phyloP scores from a whole-genome alignment of 1,139 yeast genomes.

The Sugiyamaella grinbergsii region DNA sequence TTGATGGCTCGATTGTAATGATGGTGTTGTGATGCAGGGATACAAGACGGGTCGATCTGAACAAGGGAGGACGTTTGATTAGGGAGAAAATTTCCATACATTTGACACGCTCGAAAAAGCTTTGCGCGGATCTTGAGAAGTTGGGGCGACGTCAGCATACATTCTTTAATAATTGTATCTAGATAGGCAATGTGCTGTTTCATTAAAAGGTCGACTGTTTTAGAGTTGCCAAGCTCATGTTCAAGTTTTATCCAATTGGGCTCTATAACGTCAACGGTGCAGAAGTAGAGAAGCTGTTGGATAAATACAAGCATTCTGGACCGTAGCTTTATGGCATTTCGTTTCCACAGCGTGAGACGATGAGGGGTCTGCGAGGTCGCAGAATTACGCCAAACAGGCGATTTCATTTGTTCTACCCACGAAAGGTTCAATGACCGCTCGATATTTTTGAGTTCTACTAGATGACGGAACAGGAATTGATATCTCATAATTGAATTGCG shows the following conservation, averaged over 20 bases:
- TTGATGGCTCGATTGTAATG: constrained; percentile 41
- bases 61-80: constrained; percentile 60
- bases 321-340: constrained; percentile 59
- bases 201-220: constrained; percentile 57
- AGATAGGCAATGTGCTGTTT: constrained; percentile 58
- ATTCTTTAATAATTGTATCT: constrained; percentile 66
- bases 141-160: constrained; percentile 64
- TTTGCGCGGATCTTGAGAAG: constrained; percentile 51
- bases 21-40: constrained; percentile 47
- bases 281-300: constrained; percentile 57
- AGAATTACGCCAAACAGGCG: constrained; percentile 63
- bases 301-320: constrained; percentile 64
- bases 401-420: constrained; percentile 73
- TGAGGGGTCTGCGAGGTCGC: constrained; percentile 39
- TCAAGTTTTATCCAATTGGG: constrained; percentile 53
- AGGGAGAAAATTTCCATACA: constrained; percentile 57
- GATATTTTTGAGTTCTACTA: constrained; percentile 63
- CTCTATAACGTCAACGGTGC: constrained; percentile 64
- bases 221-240: constrained; percentile 35
- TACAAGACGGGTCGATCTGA: constrained; percentile 52
- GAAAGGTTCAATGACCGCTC: constrained; percentile 61
- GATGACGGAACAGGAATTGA: constrained; percentile 76
- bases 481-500: constrained; percentile 74
- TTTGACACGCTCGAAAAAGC: constrained; percentile 45
- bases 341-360: constrained; percentile 58